Percentiles rank a stretch among this genome's conserved stretches.
Conservation (phyloP, 495 filamentous ascomycete genomes). For the Penicillium turbatum region DNA sequence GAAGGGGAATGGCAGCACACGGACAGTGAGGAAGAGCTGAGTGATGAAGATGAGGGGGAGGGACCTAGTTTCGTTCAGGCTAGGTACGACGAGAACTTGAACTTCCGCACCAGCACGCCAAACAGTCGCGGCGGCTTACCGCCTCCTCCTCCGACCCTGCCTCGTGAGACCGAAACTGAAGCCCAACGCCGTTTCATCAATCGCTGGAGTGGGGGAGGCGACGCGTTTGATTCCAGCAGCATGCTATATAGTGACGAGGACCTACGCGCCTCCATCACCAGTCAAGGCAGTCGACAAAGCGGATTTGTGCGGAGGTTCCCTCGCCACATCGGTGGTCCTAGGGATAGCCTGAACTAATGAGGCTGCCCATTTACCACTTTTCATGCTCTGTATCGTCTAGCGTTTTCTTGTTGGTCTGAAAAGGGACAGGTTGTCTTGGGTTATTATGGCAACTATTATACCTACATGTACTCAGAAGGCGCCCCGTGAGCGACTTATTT, state of each 20-base stretch:
- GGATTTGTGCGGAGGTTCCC: conserved; percentile 35
- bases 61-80: conserved; percentile 25
- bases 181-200: conserved; percentile 43
- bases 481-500: neutral
- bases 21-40: conserved; percentile 72
- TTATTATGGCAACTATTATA: neutral
- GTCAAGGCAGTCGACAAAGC: conserved; percentile 38
- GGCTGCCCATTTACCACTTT: neutral
- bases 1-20: conserved; percentile 63
- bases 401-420: neutral
- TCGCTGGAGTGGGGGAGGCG: conserved; percentile 45
- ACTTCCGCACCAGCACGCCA: conserved; percentile 38
- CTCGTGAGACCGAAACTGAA: conserved; percentile 33
- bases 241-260: conserved; percentile 42
- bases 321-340: conserved; percentile 34
- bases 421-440: neutral
- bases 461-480: neutral
- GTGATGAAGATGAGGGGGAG: conserved; percentile 40
- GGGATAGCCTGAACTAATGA: conserved; percentile 39
- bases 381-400: neutral
- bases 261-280: conserved; percentile 40
- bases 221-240: conserved; percentile 40
- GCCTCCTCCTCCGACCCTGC: conserved; percentile 27
- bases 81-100: conserved; percentile 28
- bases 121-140: conserved; percentile 34